phyloP scores from a whole-genome alignment of 2,329 filamentous ascomycete species.

The Diplodia scrobiculata region DNA sequence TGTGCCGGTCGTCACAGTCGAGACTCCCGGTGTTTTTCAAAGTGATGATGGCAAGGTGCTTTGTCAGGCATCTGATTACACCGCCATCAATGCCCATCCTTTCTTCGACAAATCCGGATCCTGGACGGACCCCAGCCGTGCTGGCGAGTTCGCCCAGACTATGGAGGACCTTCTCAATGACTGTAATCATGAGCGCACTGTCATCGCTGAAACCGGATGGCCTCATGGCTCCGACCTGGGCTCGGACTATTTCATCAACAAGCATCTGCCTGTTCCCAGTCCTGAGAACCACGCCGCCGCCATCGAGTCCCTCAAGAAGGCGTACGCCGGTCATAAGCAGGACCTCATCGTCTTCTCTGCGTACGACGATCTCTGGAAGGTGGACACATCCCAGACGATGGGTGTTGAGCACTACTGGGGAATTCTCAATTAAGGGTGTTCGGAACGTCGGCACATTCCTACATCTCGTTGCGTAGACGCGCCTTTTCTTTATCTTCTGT shows the following conservation, averaged over 20 bases:
- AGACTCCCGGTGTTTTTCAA: conserved; percentile 69
- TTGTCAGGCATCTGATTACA: conserved; percentile 74
- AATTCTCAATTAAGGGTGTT: conserved; percentile 43
- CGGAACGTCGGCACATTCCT: background rate
- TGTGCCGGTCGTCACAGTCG: conserved; percentile 76
- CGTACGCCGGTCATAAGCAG: background rate
- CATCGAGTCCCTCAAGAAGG: conserved; percentile 47
- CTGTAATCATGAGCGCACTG: conserved; percentile 61
- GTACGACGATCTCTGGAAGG: conserved; percentile 81
- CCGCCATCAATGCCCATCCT: conserved; percentile 78
- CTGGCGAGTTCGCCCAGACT: conserved; percentile 67
- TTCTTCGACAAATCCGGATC: conserved; percentile 66
- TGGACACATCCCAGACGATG: conserved; percentile 62
- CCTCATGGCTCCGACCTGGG: conserved; percentile 62
- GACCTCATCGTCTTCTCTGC: conserved; percentile 72
- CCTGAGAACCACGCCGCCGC: conserved; percentile 67
- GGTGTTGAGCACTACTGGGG: conserved; percentile 79
- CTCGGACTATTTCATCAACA: conserved; percentile 46
- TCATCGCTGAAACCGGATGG: conserved; percentile 86
- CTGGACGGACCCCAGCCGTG: conserved; percentile 52
- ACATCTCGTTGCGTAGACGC: background rate
- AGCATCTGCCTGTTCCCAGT: conserved; percentile 70
- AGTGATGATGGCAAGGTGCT: conserved; percentile 62
- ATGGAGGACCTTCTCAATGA: conserved; percentile 56
- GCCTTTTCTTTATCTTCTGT: background rate